These are phyloP conservation scores for Lentinus brumalis DNA, from an alignment of 768 basidiomycete species.

Conservation along the genomic window DNA sequence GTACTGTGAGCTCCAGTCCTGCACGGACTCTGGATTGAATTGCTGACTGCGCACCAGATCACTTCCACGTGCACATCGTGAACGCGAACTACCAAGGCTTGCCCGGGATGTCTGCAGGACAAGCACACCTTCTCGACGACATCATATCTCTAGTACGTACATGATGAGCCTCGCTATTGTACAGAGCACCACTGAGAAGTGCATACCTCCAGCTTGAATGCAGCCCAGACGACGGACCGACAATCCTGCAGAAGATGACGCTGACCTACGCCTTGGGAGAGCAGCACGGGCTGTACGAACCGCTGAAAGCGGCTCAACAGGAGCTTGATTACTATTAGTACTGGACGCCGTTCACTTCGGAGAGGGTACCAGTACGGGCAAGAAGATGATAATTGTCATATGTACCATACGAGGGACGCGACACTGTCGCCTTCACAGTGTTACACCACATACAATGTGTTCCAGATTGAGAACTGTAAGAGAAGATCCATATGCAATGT, in stretches of 20 bases:
- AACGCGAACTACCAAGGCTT: slow-evolving; percentile 65
- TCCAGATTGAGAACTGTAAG: background rate
- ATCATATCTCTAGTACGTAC: slow-evolving; percentile 76
- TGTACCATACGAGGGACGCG: slow-evolving; percentile 13
- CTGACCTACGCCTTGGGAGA: slow-evolving; percentile 84
- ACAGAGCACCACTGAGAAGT: background rate
- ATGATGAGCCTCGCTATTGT: background rate
- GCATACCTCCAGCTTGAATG: slow-evolving; percentile 61
- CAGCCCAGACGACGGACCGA: slow-evolving; percentile 45
- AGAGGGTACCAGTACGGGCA: background rate
- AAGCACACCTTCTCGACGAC: slow-evolving; percentile 92
- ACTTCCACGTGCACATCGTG: slow-evolving; percentile 93
- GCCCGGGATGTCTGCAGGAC: slow-evolving; percentile 80
- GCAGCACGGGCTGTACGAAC: slow-evolving; percentile 65
- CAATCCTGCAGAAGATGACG: slow-evolving; percentile 69
- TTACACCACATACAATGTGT: slow-evolving; percentile 2
- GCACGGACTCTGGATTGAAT: background rate
- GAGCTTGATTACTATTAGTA: slow-evolving; percentile 18
- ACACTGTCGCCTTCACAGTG: background rate
- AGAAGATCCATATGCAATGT: no score
- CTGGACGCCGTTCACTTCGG: background rate
- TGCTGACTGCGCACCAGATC: slow-evolving; percentile 53
- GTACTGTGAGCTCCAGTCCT: slow-evolving; percentile 67
- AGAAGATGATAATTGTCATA: slow-evolving; percentile 6
- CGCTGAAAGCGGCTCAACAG: slow-evolving; percentile 19